Percentiles rank a stretch among this genome's conserved stretches.
Conservation (phyloP, 352 stramenopile species). For the Globisporangium perplexum region DNA sequence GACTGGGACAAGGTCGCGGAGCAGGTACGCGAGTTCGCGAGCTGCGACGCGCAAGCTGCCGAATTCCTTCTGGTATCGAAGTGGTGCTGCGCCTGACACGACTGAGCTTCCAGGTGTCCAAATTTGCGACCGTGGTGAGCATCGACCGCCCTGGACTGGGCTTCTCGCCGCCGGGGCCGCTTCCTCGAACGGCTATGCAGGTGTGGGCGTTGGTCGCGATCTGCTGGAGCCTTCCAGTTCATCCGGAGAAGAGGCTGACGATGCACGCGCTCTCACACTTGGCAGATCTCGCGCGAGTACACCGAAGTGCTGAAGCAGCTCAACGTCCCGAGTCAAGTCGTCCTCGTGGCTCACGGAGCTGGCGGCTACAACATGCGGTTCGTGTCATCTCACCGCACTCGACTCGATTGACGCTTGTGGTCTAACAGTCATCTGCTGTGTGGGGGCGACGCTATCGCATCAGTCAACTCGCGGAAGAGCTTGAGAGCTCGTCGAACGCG, state of each 20-base stretch:
- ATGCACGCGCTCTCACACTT: background rate
- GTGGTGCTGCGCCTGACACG: background rate
- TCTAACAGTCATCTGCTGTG: background rate
- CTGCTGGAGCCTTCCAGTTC: too few relatives aligned
- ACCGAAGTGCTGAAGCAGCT: slow-evolving; percentile 47
- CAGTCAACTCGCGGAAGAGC: slow-evolving; percentile 38
- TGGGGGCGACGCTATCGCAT: background rate
- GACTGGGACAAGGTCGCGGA: slow-evolving; percentile 75
- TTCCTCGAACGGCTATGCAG: slow-evolving; percentile 49
- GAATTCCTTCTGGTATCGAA: too few relatives aligned
- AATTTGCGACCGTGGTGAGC: slow-evolving; percentile 51
- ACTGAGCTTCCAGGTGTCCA: slow-evolving; percentile 16
- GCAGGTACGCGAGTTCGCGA: slow-evolving; percentile 13
- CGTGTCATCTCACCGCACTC: background rate
- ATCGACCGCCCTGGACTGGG: slow-evolving; percentile 73
- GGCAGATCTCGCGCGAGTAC: slow-evolving; percentile 60
- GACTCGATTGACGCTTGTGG: too few relatives aligned
- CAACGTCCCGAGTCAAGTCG: slow-evolving; percentile 44
- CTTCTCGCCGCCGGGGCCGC: slow-evolving; percentile 43
- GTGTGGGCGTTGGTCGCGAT: slow-evolving; percentile 1
- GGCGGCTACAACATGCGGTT: slow-evolving; percentile 81
- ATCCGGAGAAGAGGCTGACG: background rate
- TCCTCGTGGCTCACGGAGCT: slow-evolving; percentile 67
- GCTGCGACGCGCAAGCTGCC: too few relatives aligned
- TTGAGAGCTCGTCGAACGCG: slow-evolving; percentile 18